Evolutionary conservation across 805 yeast species (phyloP).

Genomic region (Sungouiozyma ichnusensis): DNA sequence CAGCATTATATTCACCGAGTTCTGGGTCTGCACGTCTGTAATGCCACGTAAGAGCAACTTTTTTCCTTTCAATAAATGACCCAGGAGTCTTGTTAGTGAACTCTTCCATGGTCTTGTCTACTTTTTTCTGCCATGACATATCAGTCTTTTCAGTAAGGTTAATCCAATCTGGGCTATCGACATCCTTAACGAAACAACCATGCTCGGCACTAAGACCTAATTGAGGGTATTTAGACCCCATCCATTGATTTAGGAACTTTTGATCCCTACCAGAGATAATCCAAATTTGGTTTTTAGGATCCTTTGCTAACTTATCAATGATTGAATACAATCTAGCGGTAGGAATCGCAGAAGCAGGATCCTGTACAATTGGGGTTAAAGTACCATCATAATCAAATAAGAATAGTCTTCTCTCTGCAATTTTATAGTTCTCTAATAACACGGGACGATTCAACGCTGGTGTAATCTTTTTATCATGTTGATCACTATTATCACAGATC

Average conservation of each 20-base stretch:
- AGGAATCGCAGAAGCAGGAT: constrained; percentile 98
- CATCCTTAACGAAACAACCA: constrained; percentile 84
- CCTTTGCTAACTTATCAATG: constrained; percentile 50
- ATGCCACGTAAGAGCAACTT: constrained; percentile 97
- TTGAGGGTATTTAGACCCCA: constrained; percentile 51
- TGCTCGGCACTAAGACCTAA: constrained; percentile 93
- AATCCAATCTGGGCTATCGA: constrained; percentile 60
- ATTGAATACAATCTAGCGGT: constrained; percentile 56
- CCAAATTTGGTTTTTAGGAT: constrained; percentile 84
- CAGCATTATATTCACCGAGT: constrained; percentile 79
- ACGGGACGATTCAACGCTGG: constrained; percentile 74
- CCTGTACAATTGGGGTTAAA: constrained; percentile 87
- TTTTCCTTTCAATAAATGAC: constrained; percentile 71
- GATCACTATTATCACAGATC: constrained; percentile 33
- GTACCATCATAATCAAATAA: constrained; percentile 97
- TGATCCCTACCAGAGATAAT: constrained; percentile 94
- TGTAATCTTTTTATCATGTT: constrained; percentile 43
- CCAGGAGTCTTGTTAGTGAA: constrained; percentile 90
- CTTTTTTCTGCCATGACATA: constrained; percentile 91
- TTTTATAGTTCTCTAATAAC: constrained; percentile 47
- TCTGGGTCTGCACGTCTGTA: constrained; percentile 92
- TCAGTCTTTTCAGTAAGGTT: constrained; percentile 75
- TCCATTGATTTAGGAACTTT: constrained; percentile 76
- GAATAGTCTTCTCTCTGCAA: constrained; percentile 61
- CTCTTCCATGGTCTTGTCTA: constrained; percentile 56